Base-by-base conservation (phyloP, 257 asterid genomes). In the Anisodus tanguticus region DNA sequence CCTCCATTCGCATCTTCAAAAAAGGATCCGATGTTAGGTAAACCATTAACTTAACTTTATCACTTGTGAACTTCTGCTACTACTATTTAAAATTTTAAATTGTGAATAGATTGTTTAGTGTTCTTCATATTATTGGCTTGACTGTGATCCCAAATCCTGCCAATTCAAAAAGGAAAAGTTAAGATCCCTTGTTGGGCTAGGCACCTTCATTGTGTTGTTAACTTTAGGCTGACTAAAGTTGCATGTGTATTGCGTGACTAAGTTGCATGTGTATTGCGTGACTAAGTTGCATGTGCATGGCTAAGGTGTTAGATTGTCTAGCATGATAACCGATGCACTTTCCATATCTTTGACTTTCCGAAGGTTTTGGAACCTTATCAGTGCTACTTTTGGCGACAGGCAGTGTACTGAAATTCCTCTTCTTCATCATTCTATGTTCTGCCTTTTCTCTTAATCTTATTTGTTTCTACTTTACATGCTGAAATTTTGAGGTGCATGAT, bases 1-100 rank as follows among this genome's bases (percentile, higher is more conserved):
- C 99, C 82, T 93, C 98, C 62, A 93, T 96, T 84, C 97, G 97
- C 85, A 96, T 96, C 87, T 94, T 96, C 90, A 97, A 93, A 55
- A 93, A 88, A 87, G 98, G 99, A 88, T 91, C 91, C 37, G 97
- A 97, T 92, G 85, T 97, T 58, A 93, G 90, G 99, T 92, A 89
- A 89, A 86, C 78, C 71, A 39, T 77, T 62, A 12, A 8, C 71
- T 83, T 41, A 74, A 79, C 84, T 51, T 76, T 51, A 76, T 54
- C 81, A 51, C 19, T 51, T 77, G 2, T 77, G 9, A 77, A 26
- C 64, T 77, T 53, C 64, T 31, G 6, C 64, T 31, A 31, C 81
- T 10, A 22, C 6, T 15, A 15, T 3, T 15, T 26, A 53, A 53
- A 6, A 15, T 7, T 15, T 26, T 26, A 53, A 6, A 31, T 53